Evolutionary conservation across 2,329 filamentous ascomycete species (phyloP), one percentile per base, ranked within the genome.

Genomic region (Cyanodermella asteris): DNA sequence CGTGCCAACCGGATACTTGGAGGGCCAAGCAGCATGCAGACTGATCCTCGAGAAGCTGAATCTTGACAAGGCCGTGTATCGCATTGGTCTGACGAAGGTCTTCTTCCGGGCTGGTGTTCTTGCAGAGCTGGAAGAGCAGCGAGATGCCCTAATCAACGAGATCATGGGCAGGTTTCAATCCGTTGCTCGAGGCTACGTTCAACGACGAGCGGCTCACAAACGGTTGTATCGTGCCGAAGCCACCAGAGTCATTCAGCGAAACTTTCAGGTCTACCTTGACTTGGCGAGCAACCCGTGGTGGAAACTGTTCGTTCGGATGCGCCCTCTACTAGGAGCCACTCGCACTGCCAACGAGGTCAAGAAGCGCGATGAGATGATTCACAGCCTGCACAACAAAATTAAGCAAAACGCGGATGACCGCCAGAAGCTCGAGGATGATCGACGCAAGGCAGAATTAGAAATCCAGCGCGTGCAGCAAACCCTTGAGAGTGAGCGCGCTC

Each of bases 101-200:
- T 97, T 97, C 54, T 97, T 97, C 61, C 66, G 90, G 33, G 81
- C 87, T 21, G 87, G 87, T 30, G 84, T 99, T 3, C 62, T 99
- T 23, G 87, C 87, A 18, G 87, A 97, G 46, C 59, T 99, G 9
- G 87, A 99, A 63, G 90, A 94, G 47, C 77, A 90, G 45, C 72
- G 87, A 28, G 87, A 97, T 45, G 62, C 77, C 3, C 60, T 97
- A 12, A 94, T 99, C 36, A 74, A 77, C 6, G 75, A 91, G 34
- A 91, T 97, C 43, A 82, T 97, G 65, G 70, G 74, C 19, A 68
- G 72, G 16, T 97, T 99, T 44, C 90, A 97, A 42, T 87, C 82
- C 1, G 60, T 91, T 25, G 80, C 87, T 21, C 65, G 90, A 34
- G 90, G 90, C 4, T 94, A 87, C 40, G 71, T 76, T 15, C 77